Base-by-base conservation (phyloP, 2,329 filamentous ascomycete genomes). In the Cercospora brassicicola region DNA sequence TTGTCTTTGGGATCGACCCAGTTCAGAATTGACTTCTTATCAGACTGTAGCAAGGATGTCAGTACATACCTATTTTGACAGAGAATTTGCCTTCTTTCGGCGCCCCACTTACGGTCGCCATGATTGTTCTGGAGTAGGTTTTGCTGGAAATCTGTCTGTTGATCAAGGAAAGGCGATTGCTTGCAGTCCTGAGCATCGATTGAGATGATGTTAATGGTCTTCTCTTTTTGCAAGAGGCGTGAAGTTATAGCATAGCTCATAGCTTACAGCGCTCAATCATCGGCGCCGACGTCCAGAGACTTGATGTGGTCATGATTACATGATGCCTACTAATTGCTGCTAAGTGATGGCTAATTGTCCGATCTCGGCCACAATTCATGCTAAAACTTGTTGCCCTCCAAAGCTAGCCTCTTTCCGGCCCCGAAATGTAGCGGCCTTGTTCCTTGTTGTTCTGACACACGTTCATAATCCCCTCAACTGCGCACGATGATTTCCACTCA, bases 1-100 rank as follows among this genome's bases (percentile, higher is more conserved):
- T 88, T 91, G 83, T 95, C 92, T 74, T 85, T 85, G 56, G 88
- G 90, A 70, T 88, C 85, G 62, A 95, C 93, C 93, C 93, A 97
- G 76, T 94, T 88, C 56, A 93, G 94, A 78, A 96, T 92, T 20
- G 75, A 70, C 68, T 78, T 75, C 51, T 73, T 70, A 55, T 73
- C 69, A 6, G 56, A 65, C 66, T 70, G 39, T 45, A 9, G n/a
- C 55, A 59, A 57, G 13, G 10, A 39, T 60, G 63, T 68, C 36
- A 69, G 60, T 61, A 30, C 39, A 33, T 60, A 64, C 68, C 53
- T 28, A 62, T 64, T 26, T 30, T 26, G 42, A 61, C 28, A 30
- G 28, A 59, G 28, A 28, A 51, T 33, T 53, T 31, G 39, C 45
- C 55, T 30, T 67, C 36, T 36, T 63, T 42, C 23, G 62, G 26